Percentiles rank a stretch among this genome's conserved stretches.
Conservation (phyloP, 2,329 filamentous ascomycete species). For the Phialophora chinensis region DNA sequence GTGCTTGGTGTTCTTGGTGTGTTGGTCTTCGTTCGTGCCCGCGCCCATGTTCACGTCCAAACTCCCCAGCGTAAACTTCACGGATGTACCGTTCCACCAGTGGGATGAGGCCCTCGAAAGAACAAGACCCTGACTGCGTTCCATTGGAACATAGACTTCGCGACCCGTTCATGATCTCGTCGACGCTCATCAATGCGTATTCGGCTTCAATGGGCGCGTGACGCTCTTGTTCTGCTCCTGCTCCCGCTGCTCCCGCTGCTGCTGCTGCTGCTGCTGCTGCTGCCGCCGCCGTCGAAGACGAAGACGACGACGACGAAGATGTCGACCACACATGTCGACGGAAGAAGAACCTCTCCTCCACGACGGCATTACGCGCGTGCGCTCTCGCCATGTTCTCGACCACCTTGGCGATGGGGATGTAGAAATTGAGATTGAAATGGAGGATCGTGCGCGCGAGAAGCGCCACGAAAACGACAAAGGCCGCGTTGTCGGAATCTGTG, state of each 20-base stretch:
- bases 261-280: too few species aligned
- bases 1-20: background rate
- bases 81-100: conserved; percentile 9
- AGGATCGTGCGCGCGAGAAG: conserved; percentile 90
- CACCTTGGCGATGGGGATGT: conserved; percentile 84
- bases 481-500: conserved; percentile 96
- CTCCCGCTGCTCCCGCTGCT: too few species aligned
- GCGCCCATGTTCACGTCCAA: background rate
- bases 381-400: conserved; percentile 98
- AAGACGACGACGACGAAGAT: background rate
- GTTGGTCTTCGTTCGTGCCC: background rate
- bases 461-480: conserved; percentile 94
- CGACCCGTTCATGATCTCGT: conserved; percentile 14
- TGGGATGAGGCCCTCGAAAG: conserved; percentile 1
- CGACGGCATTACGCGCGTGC: conserved; percentile 80
- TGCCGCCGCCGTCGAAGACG: background rate
- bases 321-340: conserved; percentile 70
- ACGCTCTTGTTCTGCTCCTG: conserved; percentile 60
- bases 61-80: background rate
- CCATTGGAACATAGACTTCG: background rate
- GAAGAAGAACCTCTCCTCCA: conserved; percentile 87
- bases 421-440: conserved; percentile 92
- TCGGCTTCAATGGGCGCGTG: background rate
- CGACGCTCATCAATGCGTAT: conserved; percentile 1
- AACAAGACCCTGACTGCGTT: background rate